A percentile compares a stretch with the other conserved stretches of the same genome.
These are phyloP conservation scores for Mycena belliarum DNA, from an alignment of 768 basidiomycete species.

Conservation along the genomic window DNA sequence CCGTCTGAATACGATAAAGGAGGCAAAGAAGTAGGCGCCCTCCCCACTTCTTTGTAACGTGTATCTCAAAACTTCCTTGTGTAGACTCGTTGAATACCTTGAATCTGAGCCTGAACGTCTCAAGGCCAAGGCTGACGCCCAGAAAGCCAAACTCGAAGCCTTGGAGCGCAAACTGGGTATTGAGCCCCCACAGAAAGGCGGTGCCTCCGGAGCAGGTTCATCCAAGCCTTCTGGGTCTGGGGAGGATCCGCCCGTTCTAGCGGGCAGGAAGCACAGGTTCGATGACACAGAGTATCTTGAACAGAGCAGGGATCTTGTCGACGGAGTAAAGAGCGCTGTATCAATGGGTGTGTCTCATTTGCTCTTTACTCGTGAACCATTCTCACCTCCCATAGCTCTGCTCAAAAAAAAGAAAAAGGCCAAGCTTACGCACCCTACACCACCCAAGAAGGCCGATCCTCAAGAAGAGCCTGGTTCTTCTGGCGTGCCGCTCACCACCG, in stretches of 20 bases:
- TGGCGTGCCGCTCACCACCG: conserved; percentile 8
- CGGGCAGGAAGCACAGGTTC: conserved; percentile 84
- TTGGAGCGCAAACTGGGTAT: conserved; percentile 86
- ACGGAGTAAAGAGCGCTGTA: conserved; percentile 90
- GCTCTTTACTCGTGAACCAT: conserved; percentile 17
- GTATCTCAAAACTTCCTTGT: background rate
- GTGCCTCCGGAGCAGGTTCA: conserved; percentile 35
- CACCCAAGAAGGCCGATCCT: conserved; percentile 1
- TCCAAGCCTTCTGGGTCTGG: conserved; percentile 29
- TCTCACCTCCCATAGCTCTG: conserved; percentile 47
- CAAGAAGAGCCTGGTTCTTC: background rate
- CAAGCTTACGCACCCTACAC: conserved; percentile 41
- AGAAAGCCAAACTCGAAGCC: conserved; percentile 79
- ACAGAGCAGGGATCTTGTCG: conserved; percentile 87
- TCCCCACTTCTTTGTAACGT: background rate
- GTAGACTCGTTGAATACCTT: conserved; percentile 81
- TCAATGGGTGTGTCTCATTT: conserved; percentile 60
- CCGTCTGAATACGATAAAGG: conserved; percentile 90
- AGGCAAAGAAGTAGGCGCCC: conserved; percentile 83
- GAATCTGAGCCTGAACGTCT: conserved; percentile 82
- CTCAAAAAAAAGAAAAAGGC: conserved; percentile 78
- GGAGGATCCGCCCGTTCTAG: conserved; percentile 45
- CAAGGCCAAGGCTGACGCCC: conserved; percentile 74
- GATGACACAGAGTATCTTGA: conserved; percentile 93
- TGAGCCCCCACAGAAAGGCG: conserved; percentile 34